A percentile compares a stretch with the other conserved stretches of the same genome.
phyloP scores from a whole-genome alignment of 805 yeast species.

The Vanderwaltozyma yarrowii region DNA sequence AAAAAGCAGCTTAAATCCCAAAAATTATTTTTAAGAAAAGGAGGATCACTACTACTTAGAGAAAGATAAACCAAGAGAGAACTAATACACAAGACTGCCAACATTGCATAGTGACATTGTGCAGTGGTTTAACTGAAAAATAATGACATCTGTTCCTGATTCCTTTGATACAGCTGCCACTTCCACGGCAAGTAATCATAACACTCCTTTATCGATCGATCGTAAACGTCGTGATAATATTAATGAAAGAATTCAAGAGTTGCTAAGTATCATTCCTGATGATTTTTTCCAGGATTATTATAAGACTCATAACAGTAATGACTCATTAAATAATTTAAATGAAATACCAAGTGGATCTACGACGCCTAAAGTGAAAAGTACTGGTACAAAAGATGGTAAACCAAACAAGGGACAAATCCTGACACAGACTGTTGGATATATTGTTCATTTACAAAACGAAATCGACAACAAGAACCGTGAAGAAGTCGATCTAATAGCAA shows the following conservation, averaged over 20 bases:
- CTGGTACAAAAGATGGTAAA: constrained; percentile 74
- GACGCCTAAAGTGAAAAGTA: constrained; percentile 29
- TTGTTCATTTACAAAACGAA: constrained; percentile 52
- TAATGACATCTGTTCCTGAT: constrained; percentile 11
- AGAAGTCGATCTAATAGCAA: constrained; percentile 63
- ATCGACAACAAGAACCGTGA: constrained; percentile 71
- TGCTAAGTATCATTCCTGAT: constrained; percentile 36
- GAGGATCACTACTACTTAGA: no score
- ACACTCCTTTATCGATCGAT: constrained; percentile 21
- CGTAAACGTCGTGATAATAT: constrained; percentile 46
- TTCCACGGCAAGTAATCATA: constrained; percentile 11
- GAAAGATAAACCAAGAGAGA: no score
- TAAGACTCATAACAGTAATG: constrained; percentile 3
- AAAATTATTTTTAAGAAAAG: no score
- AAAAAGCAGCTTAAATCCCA: no score
- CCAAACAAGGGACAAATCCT: constrained; percentile 79
- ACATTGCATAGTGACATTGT: not conserved
- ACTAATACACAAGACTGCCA: no score
- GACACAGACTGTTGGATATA: constrained; percentile 65
- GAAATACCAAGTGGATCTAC: not conserved
- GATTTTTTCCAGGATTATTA: constrained; percentile 35
- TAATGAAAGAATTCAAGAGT: constrained; percentile 47
- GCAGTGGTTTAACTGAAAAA: not conserved
- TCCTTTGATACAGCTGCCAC: constrained; percentile 14
- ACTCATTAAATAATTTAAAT: constrained; percentile 5